Evolutionary conservation across 768 basidiomycete species (phyloP), one percentile per base, ranked within the genome.

Genomic region (Lactifluus piperatus): DNA sequence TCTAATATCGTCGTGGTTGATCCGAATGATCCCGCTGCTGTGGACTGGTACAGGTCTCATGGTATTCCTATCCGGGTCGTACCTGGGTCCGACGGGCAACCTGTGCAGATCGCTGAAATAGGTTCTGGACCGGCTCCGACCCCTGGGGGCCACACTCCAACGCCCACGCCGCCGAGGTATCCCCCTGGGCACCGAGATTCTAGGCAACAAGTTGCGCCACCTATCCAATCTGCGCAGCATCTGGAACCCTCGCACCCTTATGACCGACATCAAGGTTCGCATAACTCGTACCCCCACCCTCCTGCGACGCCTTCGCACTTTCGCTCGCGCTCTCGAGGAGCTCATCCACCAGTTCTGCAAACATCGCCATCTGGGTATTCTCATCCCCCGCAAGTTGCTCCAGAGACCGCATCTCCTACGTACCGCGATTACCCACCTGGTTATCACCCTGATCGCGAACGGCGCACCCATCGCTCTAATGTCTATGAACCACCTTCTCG

Each of bases 31-130:
- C 73, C 76, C 61, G 70, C 72, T 51, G 64, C 59, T 3, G 24
- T 78, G 32, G 66, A 72, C 34, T 82, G 85, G 51, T 82, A 84
- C 65, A 63, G 72, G 61, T 78, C 77, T 57, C 68, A 75, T 36
- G 77, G 79, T 62, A 76, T 77, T 41, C 76, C 75, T 58, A 70
- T 78, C 57, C 77, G 81, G 62, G 69, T 78, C 30, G 63, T 76
- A 20, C 71, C 76, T 30, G 77, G 73, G 0, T 71, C 76, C 45
- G 82, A 85, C 62, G 77, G 76, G 47, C 78, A 80, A 51, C 73
- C 78, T 16, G 72, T 77, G 9, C 76, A 77, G 49, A 72, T 73
- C 27, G 73, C 81, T 53, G 82, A 85, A 60, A 71, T 74, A n/a
- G 71, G 77, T 22, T 71, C 62, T 22, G 54, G 53, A 1, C 57